Conservation (phyloP, 805 yeast species). For the Grigorovia transvaalensis region DNA sequence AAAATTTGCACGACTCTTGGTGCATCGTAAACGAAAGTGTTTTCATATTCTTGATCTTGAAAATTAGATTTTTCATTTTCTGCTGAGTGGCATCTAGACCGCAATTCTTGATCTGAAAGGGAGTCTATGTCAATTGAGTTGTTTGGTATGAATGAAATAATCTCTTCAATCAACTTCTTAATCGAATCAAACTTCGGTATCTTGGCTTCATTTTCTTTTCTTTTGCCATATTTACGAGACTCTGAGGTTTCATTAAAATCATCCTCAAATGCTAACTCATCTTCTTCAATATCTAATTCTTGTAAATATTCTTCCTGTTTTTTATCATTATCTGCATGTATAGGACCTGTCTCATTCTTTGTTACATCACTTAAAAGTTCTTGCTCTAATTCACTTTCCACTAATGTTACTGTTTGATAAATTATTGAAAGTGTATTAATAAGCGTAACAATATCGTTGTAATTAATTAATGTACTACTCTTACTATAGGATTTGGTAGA, state of each 20-base stretch:
- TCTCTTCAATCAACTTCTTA: not conserved
- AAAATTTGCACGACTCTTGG: not conserved
- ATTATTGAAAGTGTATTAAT: not conserved
- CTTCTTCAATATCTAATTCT: constrained; percentile 12
- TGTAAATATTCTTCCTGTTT: constrained; percentile 18
- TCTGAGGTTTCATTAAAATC: not conserved
- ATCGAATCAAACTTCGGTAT: not conserved
- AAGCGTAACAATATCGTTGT: not conserved
- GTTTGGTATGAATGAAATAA: not conserved
- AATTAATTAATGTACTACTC: not conserved
- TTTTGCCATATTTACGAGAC: not conserved
- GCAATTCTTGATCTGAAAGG: not conserved
- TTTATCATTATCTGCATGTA: constrained; percentile 6
- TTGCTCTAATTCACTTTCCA: not conserved
- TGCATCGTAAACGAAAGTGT: not conserved
- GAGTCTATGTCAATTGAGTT: not conserved
- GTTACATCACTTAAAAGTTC: not conserved
- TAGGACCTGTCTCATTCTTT: not conserved
- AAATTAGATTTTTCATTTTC: not conserved
- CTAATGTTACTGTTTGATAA: not conserved
- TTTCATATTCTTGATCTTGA: not conserved
- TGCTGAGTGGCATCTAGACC: not conserved
- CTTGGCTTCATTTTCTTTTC: not conserved
- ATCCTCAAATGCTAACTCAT: constrained; percentile 1
- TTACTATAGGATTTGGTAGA: not conserved